Base-by-base conservation (phyloP, 2,329 filamentous ascomycete species). In the Diaporthe longicolla region DNA sequence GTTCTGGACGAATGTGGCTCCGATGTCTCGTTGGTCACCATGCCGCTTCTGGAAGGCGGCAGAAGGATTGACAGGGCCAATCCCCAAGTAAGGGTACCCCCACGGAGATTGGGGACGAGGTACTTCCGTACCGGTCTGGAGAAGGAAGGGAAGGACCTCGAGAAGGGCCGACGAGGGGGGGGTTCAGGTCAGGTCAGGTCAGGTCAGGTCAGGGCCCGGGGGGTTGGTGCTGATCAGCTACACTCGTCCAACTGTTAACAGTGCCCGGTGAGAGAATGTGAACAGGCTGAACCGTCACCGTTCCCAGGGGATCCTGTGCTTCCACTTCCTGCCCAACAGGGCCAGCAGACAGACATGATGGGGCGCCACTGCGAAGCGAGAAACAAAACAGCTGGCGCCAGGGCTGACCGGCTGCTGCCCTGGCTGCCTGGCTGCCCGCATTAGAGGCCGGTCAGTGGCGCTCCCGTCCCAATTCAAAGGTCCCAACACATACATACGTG, bases 41-140 rank as follows among this genome's bases (percentile, higher is more conserved):
- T 54, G 11, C 63, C 32, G 13, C 48, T 68, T 68, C 48, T 54
- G 48, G 63, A 68, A 54, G 63, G 63, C 63, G 63, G 63, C 63
- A n/a, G 63, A 40, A 68, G 45, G 43, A 68, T 40, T 54, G 48
- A 40, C 63, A n/a, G 63, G 63, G 48, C 21, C 43, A 48, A 52
- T 17, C 61, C 61, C 61, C 45, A 66, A 11, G 45, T 21, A 7
- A 52, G 45, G 61, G 45, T 45, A 68, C 32, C 63, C 63, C 45
- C 61, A 52, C 61, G 63, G 63, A 68, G 32, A 68, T 68, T 68
- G 45, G 63, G 63, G 63, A 68, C 19, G 45, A 68, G 40, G 63
- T 54, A 26, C n/a, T 52, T 52, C 45, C 45, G 45, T 50, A 52
- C 63, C 63, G 63, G 63, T 68, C 32, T 68, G 63, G 63, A 52